Percentiles rank a stretch among this genome's conserved stretches.
These are phyloP conservation scores for Penicillium sp. DNA, from an alignment of 2,329 filamentous ascomycete genomes.

Conservation along the genomic window DNA sequence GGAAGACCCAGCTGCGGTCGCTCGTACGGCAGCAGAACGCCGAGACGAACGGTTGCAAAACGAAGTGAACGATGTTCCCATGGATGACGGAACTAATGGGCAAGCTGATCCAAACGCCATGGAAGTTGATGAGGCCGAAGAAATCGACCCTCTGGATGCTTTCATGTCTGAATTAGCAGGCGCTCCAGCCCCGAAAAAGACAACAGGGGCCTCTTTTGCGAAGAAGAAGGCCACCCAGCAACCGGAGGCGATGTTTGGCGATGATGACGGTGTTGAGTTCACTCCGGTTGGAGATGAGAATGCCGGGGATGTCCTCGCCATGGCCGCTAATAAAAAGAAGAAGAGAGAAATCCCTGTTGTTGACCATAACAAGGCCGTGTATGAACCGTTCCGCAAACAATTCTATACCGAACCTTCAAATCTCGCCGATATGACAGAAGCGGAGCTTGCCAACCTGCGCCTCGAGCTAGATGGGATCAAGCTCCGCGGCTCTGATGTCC, in stretches of 20 bases:
- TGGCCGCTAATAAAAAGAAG: slow-evolving; percentile 66
- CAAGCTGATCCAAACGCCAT: slow-evolving; percentile 41
- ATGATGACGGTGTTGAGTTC: slow-evolving; percentile 71
- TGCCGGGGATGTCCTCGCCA: slow-evolving; percentile 65
- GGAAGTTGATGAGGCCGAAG: slow-evolving; percentile 51
- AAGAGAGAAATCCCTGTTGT: slow-evolving; percentile 93
- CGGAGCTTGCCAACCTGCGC: slow-evolving; percentile 78
- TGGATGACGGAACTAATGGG: slow-evolving; percentile 44
- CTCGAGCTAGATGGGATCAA: slow-evolving; percentile 94
- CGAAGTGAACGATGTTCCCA: slow-evolving; percentile 50
- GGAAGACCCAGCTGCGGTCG: slow-evolving; percentile 83
- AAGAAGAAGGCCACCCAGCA: slow-evolving; percentile 61
- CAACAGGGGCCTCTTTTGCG: slow-evolving; percentile 34
- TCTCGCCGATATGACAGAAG: slow-evolving; percentile 77
- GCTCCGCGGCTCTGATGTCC: slow-evolving; percentile 82
- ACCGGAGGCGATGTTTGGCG: slow-evolving; percentile 84
- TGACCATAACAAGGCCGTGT: slow-evolving; percentile 82
- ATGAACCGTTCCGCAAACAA: slow-evolving; percentile 85
- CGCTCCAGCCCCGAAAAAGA: slow-evolving; percentile 48
- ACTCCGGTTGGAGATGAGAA: slow-evolving; percentile 64
- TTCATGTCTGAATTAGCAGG: slow-evolving; percentile 79
- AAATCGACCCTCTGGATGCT: slow-evolving; percentile 90
- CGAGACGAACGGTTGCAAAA: slow-evolving; percentile 68
- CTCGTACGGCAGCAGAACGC: slow-evolving; percentile 80
- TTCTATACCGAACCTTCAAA: slow-evolving; percentile 94